phyloP scores from a whole-genome alignment of 495 filamentous ascomycete species.

The Aspergillus mulundensis region DNA sequence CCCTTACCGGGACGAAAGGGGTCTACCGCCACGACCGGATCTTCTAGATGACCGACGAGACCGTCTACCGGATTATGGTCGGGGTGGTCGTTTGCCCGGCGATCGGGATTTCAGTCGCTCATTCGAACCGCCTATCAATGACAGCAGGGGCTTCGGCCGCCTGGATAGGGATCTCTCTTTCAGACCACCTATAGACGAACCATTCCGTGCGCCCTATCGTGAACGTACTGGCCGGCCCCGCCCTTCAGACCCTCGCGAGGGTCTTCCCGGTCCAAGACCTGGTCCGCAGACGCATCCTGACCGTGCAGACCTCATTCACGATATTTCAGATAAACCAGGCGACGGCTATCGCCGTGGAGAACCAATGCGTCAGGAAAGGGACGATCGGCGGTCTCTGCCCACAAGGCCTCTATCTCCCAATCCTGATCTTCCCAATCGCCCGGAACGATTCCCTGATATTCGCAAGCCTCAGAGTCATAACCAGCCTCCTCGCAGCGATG shows the following conservation, averaged over 20 bases:
- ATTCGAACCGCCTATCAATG: constrained; percentile 29
- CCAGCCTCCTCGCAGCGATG: constrained; percentile 27
- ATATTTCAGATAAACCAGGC: constrained; percentile 28
- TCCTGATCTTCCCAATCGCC: constrained; percentile 33
- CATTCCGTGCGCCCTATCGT: constrained; percentile 38
- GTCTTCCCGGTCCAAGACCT: constrained; percentile 13
- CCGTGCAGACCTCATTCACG: constrained; percentile 36
- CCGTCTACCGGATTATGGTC: constrained; percentile 33
- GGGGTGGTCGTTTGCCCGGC: constrained; percentile 32
- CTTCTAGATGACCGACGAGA: constrained; percentile 37
- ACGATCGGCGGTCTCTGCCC: constrained; percentile 31
- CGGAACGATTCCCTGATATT: constrained; percentile 38
- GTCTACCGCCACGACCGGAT: constrained; percentile 38
- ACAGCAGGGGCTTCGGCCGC: constrained; percentile 30
- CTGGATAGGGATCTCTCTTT: constrained; percentile 34
- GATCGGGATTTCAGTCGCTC: constrained; percentile 33
- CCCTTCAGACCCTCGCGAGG: constrained; percentile 21
- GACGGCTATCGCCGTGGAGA: constrained; percentile 36
- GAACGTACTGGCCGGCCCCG: constrained; percentile 36
- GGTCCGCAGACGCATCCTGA: constrained; percentile 28
- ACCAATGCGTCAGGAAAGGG: constrained; percentile 29
- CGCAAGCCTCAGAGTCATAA: constrained; percentile 27
- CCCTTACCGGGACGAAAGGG: constrained; percentile 25
- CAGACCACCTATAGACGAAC: constrained; percentile 36
- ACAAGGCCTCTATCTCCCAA: constrained; percentile 25